Evolutionary conservation across 1,284 basidiomycete species (phyloP).

Genomic region (Leccinum subspadiceum): DNA sequence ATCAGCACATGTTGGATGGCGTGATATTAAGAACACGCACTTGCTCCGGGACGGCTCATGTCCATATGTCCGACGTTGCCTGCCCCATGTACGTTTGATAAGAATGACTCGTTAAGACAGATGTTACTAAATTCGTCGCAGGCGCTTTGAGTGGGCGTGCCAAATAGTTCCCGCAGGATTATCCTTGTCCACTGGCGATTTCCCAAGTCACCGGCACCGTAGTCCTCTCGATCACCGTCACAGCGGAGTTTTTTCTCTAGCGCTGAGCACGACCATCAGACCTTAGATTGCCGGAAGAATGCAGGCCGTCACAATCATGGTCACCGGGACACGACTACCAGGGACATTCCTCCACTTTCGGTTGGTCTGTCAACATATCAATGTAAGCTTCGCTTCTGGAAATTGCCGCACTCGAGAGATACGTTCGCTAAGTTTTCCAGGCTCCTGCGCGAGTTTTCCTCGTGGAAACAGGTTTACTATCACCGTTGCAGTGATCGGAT

Average conservation of each 20-base stretch:
- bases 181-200: conserved; percentile 18
- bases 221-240: conserved; percentile 12
- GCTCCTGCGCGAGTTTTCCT: conserved; percentile 7
- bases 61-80: conserved; percentile 12
- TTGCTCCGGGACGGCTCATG: conserved; percentile 12
- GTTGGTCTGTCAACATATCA: conserved; percentile 3
- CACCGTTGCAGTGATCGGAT: neutral
- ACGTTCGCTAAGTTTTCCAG: conserved; percentile 4
- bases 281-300: conserved; percentile 15
- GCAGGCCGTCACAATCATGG: conserved; percentile 4
- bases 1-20: neutral
- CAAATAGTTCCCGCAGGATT: conserved; percentile 7
- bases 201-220: conserved; percentile 21
- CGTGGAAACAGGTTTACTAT: conserved; percentile 12
- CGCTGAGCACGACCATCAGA: neutral
- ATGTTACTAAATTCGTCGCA: conserved; percentile 17
- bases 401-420: neutral
- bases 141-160: neutral
- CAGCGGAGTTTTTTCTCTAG: conserved; percentile 8
- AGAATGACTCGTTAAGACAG: neutral
- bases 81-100: conserved; percentile 7
- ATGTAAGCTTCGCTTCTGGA: neutral
- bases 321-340: conserved; percentile 8
- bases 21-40: conserved; percentile 13
- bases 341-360: conserved; percentile 6